Evolutionary conservation across 208 protist species (phyloP), one percentile per base, ranked within the genome.

Genomic region (Crithidia sp.): DNA sequence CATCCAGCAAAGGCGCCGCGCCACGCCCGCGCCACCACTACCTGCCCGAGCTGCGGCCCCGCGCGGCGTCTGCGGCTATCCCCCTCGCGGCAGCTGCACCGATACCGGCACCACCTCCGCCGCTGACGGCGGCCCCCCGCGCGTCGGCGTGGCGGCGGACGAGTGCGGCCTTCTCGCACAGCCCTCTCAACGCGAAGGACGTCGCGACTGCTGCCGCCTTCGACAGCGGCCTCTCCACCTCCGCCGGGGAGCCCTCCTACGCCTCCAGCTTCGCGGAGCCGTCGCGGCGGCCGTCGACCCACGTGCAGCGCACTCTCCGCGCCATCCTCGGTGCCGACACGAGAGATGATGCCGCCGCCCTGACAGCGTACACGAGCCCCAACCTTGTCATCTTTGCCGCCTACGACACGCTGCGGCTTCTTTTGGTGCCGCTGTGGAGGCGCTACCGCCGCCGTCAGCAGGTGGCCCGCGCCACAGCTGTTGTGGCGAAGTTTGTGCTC

Each of bases 371-470:
- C 53, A 63, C 17, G 40, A 53, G 56, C 50, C 19, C 62, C n/a
- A 59, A 49, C 50, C 7, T 36, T 2, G 52, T 12, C 14, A 49
- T 57, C 6, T 56, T 67, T n/a, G 76, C 54, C 0, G 77, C 82
- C 3, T 52, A 57, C 53, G 67, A 60, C 49, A 77, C 75, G 4
- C 67, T 87, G 19, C 55, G 41, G 12, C 56, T 37, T 9, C 79
- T 82, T 41, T 72, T 87, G 19, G 3, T 87, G 7, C 83, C 83
- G 7, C 13, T 84, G 37, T 87, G 83, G 83, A 37, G 71, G 17
- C 74, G 60, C 41, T 67, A 87, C 69, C 70, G 70, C 16, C 74
- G 72, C 47, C 62, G 56, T 50, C 57, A 69, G 50, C 61, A 63
- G 71, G 65, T 58, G 37, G 44, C 36, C 36, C 45, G 56, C 37